These are phyloP conservation scores for Neopestalotiopsis sp. DNA, from an alignment of 2,329 filamentous ascomycete genomes.

Conservation along the genomic window DNA sequence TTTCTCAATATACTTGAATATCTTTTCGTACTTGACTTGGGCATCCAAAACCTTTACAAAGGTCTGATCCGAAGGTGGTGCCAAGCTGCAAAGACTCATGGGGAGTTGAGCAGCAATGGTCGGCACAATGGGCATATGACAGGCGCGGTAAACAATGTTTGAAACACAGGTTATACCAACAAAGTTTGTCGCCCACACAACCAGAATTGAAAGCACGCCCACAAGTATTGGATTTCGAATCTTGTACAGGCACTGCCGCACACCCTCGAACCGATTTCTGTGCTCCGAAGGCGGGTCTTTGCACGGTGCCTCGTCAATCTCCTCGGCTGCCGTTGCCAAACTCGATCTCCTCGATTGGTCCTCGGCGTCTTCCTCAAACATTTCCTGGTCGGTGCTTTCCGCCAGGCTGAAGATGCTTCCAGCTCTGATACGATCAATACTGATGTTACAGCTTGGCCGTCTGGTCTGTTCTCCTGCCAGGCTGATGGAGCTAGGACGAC, in stretches of 20 bases:
- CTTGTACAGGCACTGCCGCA: neutral
- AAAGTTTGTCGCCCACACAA: neutral
- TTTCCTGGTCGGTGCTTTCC: neutral
- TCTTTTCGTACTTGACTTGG: neutral
- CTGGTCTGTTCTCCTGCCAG: neutral
- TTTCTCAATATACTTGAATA: conserved; percentile 7
- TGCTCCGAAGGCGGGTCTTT: neutral
- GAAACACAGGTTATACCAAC: neutral
- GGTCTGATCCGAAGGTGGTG: neutral
- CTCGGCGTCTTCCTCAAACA: neutral
- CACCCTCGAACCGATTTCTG: neutral
- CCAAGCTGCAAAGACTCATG: neutral
- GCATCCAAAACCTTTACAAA: neutral
- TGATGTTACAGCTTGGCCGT: conserved; percentile 6
- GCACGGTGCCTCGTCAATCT: neutral
- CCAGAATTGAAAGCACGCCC: neutral
- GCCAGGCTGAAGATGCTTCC: conserved; percentile 5
- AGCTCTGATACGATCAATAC: conserved; percentile 5
- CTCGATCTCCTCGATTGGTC: neutral
- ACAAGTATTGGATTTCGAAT: neutral
- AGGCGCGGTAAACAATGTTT: neutral
- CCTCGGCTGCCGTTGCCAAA: neutral
- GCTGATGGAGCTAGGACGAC: neutral
- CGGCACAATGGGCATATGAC: neutral
- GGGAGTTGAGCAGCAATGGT: neutral